phyloP scores from a whole-genome alignment of 2,329 filamentous ascomycete genomes.

The Phialophora macrospora region DNA sequence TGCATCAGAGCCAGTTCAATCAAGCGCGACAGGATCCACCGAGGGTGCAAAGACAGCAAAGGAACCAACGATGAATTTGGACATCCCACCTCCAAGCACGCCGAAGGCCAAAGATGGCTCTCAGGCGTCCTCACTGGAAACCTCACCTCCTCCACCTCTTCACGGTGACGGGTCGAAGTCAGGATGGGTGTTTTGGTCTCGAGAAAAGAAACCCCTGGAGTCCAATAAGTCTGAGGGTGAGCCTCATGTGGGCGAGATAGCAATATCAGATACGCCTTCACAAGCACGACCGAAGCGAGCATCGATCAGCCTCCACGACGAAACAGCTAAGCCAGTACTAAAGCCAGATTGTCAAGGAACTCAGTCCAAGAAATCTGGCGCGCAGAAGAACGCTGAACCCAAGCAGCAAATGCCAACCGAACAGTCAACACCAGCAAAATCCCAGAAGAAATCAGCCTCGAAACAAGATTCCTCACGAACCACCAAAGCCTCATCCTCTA shows the following conservation, averaged over 20 bases:
- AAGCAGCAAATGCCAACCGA: conserved; percentile 10
- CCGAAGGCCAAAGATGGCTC: conserved; percentile 33
- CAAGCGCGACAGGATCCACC: neutral
- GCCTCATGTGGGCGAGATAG: conserved; percentile 37
- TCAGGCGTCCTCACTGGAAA: conserved; percentile 34
- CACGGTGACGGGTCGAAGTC: conserved; percentile 33
- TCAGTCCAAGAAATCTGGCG: conserved; percentile 20
- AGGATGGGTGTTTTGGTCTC: conserved; percentile 42
- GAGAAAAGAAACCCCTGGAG: conserved; percentile 32
- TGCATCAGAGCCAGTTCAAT: neutral
- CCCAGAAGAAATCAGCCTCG: conserved; percentile 43
- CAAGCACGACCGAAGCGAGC: conserved; percentile 40
- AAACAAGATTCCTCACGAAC: conserved; percentile 31
- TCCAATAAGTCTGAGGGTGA: conserved; percentile 30
- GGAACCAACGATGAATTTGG: conserved; percentile 26
- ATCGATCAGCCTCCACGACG: conserved; percentile 39
- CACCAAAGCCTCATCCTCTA: conserved; percentile 31
- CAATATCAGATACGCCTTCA: conserved; percentile 38
- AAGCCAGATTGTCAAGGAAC: conserved; percentile 18
- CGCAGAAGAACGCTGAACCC: conserved; percentile 20
- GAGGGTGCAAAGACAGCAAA: conserved; percentile 18
- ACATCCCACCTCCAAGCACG: conserved; percentile 30
- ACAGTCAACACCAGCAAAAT: conserved; percentile 30
- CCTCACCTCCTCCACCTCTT: conserved; percentile 35
- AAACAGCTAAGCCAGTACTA: conserved; percentile 19